Percentiles rank a stretch among this genome's conserved stretches.
phyloP scores from a whole-genome alignment of 306 rosid species.

The Lagenaria siceraria region DNA sequence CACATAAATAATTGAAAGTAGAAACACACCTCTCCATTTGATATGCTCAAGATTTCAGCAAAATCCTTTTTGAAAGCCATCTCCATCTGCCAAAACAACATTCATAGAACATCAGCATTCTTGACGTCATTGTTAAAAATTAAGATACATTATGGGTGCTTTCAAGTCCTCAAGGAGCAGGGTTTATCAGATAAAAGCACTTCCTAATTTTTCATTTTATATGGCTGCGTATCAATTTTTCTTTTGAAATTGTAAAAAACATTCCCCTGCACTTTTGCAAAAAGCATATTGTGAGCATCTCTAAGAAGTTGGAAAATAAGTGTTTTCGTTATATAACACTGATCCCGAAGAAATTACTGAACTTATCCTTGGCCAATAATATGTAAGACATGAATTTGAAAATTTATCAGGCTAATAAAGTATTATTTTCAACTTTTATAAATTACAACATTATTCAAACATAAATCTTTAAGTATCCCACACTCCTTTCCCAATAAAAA shows the following conservation, averaged over 20 bases:
- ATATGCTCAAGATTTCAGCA: conserved; percentile 32
- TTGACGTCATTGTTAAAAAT: neutral
- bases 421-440: neutral
- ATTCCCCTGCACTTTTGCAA: neutral
- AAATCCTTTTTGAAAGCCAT: conserved; percentile 62
- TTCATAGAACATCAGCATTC: conserved; percentile 7
- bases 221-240: neutral
- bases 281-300: neutral
- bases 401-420: neutral
- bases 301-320: neutral
- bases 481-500: neutral
- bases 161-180: neutral
- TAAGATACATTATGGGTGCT: neutral
- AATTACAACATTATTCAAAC: neutral
- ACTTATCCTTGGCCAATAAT: neutral
- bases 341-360: neutral
- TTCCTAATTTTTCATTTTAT: neutral
- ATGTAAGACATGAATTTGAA: neutral
- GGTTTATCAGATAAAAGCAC: neutral
- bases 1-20: neutral
- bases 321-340: neutral
- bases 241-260: neutral
- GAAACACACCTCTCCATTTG: conserved; percentile 53
- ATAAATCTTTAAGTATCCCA: neutral
- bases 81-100: conserved; percentile 54